Percentiles rank a stretch among this genome's conserved stretches.
These are phyloP conservation scores for Collybia sp. DNA, from an alignment of 768 basidiomycete genomes.

Conservation along the genomic window DNA sequence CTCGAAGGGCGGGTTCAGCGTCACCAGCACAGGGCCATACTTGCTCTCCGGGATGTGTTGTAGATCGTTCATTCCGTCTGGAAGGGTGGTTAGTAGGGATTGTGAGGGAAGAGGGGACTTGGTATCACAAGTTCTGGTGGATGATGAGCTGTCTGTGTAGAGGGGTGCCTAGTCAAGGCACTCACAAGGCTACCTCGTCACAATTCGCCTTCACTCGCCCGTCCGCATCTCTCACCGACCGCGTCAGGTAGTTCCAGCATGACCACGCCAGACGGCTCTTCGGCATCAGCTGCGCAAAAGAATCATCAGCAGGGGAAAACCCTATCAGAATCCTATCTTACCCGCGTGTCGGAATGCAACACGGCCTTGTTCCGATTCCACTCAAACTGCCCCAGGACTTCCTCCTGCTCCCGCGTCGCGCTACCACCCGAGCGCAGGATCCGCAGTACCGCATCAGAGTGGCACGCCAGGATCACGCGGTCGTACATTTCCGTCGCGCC, in stretches of 20 bases:
- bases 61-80: constrained; percentile 74
- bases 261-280: constrained; percentile 57
- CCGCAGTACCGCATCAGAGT: constrained; percentile 58
- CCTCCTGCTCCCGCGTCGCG: constrained; percentile 45
- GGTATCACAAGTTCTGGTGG: constrained; percentile 37
- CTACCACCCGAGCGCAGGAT: constrained; percentile 37
- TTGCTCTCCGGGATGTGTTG: constrained; percentile 54
- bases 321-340: constrained; percentile 22
- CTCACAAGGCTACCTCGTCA: constrained; percentile 60
- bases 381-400: constrained; percentile 50
- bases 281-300: constrained; percentile 59
- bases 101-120: too few species aligned
- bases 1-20: constrained; percentile 68
- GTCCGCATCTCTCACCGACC: constrained; percentile 29
- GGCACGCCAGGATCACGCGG: constrained; percentile 70
- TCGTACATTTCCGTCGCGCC: constrained; percentile 50
- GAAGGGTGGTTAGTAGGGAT: neutral
- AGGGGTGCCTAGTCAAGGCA: constrained; percentile 6
- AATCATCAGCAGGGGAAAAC: neutral
- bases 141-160: constrained; percentile 2
- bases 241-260: constrained; percentile 77
- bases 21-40: constrained; percentile 64
- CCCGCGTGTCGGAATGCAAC: constrained; percentile 58
- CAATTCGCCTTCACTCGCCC: constrained; percentile 40
- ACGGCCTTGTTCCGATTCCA: constrained; percentile 70